phyloP scores from a whole-genome alignment of 2,329 filamentous ascomycete genomes.

The Xylariaceae sp. region DNA sequence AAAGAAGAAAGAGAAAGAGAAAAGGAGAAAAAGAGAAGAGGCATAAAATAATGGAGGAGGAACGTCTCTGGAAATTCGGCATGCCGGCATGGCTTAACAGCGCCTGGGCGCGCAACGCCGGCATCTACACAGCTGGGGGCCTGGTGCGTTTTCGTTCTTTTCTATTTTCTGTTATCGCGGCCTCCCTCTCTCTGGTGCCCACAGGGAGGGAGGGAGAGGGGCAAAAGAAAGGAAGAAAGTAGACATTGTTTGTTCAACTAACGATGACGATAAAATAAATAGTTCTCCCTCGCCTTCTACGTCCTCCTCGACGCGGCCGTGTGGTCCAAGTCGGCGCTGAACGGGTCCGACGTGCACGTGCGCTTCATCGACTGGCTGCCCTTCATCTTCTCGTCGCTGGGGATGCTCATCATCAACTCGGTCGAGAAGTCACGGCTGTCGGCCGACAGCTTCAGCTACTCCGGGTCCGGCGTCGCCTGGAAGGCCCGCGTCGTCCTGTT shows the following conservation, averaged over 20 bases:
- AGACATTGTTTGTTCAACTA: neutral
- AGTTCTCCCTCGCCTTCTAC: slow-evolving; percentile 67
- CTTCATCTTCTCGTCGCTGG: slow-evolving; percentile 59
- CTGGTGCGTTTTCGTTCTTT: slow-evolving; percentile 44
- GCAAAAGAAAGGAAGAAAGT: slow-evolving; percentile 7
- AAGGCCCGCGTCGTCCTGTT: slow-evolving; percentile 64
- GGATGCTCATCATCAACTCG: slow-evolving; percentile 67
- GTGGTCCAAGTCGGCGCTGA: slow-evolving; percentile 57
- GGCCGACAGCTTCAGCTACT: slow-evolving; percentile 58
- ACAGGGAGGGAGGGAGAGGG: neutral
- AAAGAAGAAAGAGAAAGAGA: neutral
- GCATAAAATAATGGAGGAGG: slow-evolving; percentile 48
- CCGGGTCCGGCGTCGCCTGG: slow-evolving; percentile 59
- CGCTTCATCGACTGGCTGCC: slow-evolving; percentile 66
- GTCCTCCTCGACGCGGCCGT: slow-evolving; percentile 62
- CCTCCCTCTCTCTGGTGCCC: no score
- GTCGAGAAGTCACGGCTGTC: slow-evolving; percentile 62
- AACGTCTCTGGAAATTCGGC: slow-evolving; percentile 62
- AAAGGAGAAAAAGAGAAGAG: slow-evolving; percentile 1
- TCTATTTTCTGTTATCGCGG: neutral
- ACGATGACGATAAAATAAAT: neutral
- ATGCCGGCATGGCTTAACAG: slow-evolving; percentile 63
- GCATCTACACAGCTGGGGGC: slow-evolving; percentile 58
- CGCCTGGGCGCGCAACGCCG: slow-evolving; percentile 56
- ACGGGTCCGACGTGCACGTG: slow-evolving; percentile 57